Conservation (phyloP, 2,329 filamentous ascomycete species). For the Fusarium nematophilum region DNA sequence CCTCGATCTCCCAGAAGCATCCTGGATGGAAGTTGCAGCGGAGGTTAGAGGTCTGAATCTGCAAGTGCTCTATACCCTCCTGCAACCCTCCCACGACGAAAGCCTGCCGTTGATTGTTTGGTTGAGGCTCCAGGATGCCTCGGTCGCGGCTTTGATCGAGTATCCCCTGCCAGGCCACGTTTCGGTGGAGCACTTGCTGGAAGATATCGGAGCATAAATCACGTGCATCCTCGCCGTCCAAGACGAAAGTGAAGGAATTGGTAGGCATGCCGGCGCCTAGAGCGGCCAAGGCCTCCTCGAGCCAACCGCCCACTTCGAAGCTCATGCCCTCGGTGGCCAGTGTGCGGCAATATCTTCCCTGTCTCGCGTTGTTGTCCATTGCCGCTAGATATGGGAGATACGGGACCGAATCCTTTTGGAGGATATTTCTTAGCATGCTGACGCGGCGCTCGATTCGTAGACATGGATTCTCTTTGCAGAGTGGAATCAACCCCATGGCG, state of each 20-base stretch:
- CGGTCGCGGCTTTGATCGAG: not conserved
- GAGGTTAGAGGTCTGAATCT: not conserved
- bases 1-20: not conserved
- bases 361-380: not conserved
- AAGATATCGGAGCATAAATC: not conserved
- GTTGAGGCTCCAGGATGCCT: not conserved
- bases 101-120: not conserved
- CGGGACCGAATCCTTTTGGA: not conserved
- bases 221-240: not conserved
- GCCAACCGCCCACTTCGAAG: no score
- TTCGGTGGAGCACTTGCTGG: not conserved
- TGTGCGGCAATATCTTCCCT: no score
- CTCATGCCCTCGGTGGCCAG: no score
- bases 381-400: no score
- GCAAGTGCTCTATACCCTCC: not conserved
- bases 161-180: not conserved
- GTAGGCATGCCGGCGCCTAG: slow-evolving; percentile 1
- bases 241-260: slow-evolving; percentile 3
- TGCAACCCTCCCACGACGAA: not conserved
- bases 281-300: not conserved
- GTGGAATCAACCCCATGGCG: not conserved
- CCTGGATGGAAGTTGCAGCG: slow-evolving; percentile 6
- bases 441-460: slow-evolving; percentile 1
- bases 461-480: slow-evolving; percentile 4
- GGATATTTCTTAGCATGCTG: not conserved